Percentiles rank a stretch among this genome's conserved stretches.
Conservation (phyloP, 2,329 filamentous ascomycete genomes). For the Parasarocladium wereldwijsianum region DNA sequence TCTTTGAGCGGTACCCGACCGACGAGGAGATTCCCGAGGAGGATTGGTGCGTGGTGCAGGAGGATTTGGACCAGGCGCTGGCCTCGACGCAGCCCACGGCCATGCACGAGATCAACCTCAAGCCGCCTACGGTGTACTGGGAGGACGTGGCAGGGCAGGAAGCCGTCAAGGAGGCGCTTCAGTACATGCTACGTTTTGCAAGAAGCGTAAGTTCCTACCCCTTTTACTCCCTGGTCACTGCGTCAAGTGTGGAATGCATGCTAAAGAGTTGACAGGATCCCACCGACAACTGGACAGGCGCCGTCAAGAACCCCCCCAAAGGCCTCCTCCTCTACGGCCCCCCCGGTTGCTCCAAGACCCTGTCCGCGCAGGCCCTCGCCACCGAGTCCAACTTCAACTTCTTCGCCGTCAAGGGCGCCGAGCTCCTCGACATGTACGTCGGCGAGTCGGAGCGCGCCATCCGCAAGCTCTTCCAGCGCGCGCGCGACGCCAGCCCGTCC, state of each 20-base stretch:
- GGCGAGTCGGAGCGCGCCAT: slow-evolving; percentile 83
- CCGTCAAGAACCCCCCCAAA: slow-evolving; percentile 48
- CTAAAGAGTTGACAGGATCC: no score
- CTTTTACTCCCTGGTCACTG: not conserved
- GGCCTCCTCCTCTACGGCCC: slow-evolving; percentile 84
- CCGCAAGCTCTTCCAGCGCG: slow-evolving; percentile 73
- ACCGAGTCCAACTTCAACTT: slow-evolving; percentile 89
- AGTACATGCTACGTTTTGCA: slow-evolving; percentile 30
- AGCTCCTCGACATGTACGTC: slow-evolving; percentile 93
- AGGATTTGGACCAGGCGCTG: slow-evolving; percentile 52
- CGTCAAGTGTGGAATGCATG: no score
- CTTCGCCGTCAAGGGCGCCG: slow-evolving; percentile 84
- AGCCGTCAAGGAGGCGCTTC: slow-evolving; percentile 50
- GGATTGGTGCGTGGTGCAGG: slow-evolving; percentile 16
- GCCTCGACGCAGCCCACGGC: slow-evolving; percentile 62
- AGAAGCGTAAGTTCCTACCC: slow-evolving; percentile 13
- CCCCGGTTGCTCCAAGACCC: slow-evolving; percentile 87
- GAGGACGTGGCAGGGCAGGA: slow-evolving; percentile 77
- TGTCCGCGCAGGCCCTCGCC: slow-evolving; percentile 80
- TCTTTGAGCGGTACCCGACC: no score
- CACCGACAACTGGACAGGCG: no score
- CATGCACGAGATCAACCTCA: slow-evolving; percentile 79
- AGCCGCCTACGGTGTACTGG: slow-evolving; percentile 78
- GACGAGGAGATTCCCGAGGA: no score
- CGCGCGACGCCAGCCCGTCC: slow-evolving; percentile 70